Conservation (phyloP, 441 rosid genomes). For the Mallotus japonicus region DNA sequence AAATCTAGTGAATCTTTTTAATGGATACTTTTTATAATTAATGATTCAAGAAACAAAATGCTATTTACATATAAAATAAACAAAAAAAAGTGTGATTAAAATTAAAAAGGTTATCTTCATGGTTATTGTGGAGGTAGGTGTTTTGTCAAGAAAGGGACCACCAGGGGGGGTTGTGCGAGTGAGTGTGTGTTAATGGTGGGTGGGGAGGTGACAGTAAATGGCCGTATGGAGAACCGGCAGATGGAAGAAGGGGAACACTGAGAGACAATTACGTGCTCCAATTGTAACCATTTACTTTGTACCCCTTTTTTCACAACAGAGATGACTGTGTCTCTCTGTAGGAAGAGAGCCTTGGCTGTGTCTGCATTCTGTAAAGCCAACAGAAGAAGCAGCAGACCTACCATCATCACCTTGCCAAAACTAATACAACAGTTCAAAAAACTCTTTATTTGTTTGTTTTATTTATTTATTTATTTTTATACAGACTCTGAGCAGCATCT, state of each 20-base stretch:
- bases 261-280: constrained; percentile 52
- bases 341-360: constrained; percentile 33
- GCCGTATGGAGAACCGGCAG: constrained; percentile 44
- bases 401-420: constrained; percentile 20
- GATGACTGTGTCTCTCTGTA: constrained; percentile 38
- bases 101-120: constrained; percentile 26
- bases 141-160: constrained; percentile 44
- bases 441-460: neutral
- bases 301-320: constrained; percentile 44
- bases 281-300: constrained; percentile 49
- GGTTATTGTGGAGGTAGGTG: constrained; percentile 33
- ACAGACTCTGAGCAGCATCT: constrained; percentile 22
- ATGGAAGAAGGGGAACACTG: constrained; percentile 48
- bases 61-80: neutral
- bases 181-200: constrained; percentile 28
- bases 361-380: constrained; percentile 26
- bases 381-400: constrained; percentile 15
- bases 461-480: neutral
- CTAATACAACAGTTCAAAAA: neutral
- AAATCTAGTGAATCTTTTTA: constrained; percentile 9
- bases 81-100: neutral
- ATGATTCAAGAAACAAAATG: neutral
- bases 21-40: neutral
- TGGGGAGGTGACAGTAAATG: constrained; percentile 20
- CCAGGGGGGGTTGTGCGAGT: neutral